Percentiles rank a stretch among this genome's conserved stretches.
Evolutionary conservation across 2,329 filamentous ascomycete genomes (phyloP).

Genomic region (Spiromastix sp.): DNA sequence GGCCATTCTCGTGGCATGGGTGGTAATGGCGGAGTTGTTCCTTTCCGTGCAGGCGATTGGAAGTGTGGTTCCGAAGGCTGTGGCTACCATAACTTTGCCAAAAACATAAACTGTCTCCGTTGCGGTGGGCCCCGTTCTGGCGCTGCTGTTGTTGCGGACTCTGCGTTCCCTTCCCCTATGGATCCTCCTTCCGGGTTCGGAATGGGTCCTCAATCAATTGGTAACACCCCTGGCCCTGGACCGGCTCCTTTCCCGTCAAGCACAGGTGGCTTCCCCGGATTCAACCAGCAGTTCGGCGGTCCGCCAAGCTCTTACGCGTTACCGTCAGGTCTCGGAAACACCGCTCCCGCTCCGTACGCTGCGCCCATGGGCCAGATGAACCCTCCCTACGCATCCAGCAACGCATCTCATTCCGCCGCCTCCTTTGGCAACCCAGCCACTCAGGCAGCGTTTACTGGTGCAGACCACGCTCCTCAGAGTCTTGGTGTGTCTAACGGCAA

Average conservation of each 20-base stretch:
- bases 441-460: constrained; percentile 87
- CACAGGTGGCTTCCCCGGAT: constrained; percentile 56
- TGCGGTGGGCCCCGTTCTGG: constrained; percentile 91
- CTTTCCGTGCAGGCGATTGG: constrained; percentile 97
- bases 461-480: constrained; percentile 68
- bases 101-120: constrained; percentile 95
- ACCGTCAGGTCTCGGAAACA: constrained; percentile 74
- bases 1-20: constrained; percentile 56
- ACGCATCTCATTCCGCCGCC: constrained; percentile 69
- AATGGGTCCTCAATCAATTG: constrained; percentile 80
- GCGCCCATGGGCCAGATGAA: constrained; percentile 53
- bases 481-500: constrained; percentile 66
- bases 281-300: constrained; percentile 71
- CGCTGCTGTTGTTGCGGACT: constrained; percentile 88
- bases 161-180: constrained; percentile 83
- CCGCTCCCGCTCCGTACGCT: constrained; percentile 67
- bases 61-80: constrained; percentile 97
- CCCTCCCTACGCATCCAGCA: constrained; percentile 67
- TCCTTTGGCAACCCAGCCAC: constrained; percentile 89
- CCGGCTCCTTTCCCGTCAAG: constrained; percentile 65
- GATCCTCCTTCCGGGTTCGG: constrained; percentile 72
- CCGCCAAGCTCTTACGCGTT: constrained; percentile 80
- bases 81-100: constrained; percentile 98
- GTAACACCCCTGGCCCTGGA: constrained; percentile 59
- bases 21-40: constrained; percentile 70